Percentiles rank a stretch among this genome's conserved stretches.
These are phyloP conservation scores for Agastache rugosa DNA, from an alignment of 257 asterid species.

Conservation along the genomic window DNA sequence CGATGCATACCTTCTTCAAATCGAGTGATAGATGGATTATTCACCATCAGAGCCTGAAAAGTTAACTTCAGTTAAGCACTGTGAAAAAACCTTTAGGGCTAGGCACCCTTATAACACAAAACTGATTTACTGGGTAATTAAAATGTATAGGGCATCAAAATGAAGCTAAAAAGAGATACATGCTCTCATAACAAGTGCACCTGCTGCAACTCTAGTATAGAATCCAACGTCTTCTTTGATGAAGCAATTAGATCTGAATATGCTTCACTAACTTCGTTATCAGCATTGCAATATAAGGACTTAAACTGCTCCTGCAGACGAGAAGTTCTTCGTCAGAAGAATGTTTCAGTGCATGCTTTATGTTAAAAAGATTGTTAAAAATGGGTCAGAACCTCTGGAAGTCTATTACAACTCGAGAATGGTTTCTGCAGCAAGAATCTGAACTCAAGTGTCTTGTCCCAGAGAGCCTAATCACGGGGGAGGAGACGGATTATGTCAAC, in stretches of 20 bases:
- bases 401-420: constrained; percentile 81
- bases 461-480: constrained; percentile 68
- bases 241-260: constrained; percentile 75
- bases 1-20: constrained; percentile 60
- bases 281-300: constrained; percentile 63
- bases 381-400: constrained; percentile 73
- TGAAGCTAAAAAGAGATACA: constrained; percentile 27
- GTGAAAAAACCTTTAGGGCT: not conserved
- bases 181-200: constrained; percentile 44
- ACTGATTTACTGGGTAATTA: constrained; percentile 1
- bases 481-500: constrained; percentile 35
- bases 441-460: constrained; percentile 95
- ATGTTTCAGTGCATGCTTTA: constrained; percentile 19
- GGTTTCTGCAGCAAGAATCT: constrained; percentile 93
- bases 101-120: constrained; percentile 3
- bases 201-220: constrained; percentile 82
- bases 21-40: constrained; percentile 70
- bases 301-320: constrained; percentile 73
- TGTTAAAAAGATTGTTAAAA: not conserved
- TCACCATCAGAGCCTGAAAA: constrained; percentile 75
- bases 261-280: constrained; percentile 62
- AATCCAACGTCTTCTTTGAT: constrained; percentile 75
- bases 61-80: constrained; percentile 18
- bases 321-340: constrained; percentile 20
- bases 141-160: constrained; percentile 26